Evolutionary conservation across 1,139 yeast genomes (phyloP).

Genomic region (Dujonia santamariae): DNA sequence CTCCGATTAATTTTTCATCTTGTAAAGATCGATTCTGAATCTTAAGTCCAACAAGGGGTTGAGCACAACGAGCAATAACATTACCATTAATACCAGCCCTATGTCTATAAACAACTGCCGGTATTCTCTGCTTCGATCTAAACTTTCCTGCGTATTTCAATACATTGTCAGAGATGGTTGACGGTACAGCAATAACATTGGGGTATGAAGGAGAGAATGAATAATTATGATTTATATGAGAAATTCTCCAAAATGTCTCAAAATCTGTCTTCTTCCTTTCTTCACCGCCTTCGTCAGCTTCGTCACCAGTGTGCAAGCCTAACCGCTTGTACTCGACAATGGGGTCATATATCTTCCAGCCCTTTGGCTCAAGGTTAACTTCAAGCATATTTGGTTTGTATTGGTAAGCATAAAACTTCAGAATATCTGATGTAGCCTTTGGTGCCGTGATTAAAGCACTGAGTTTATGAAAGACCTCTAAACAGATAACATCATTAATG

Average conservation of each 20-base stretch:
- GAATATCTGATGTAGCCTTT: conserved; percentile 31
- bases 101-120: conserved; percentile 78
- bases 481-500: conserved; percentile 53
- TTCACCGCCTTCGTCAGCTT: conserved; percentile 5
- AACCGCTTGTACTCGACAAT: conserved; percentile 65
- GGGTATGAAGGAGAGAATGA: conserved; percentile 80
- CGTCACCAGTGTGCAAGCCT: conserved; percentile 36
- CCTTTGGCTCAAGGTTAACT: conserved; percentile 50
- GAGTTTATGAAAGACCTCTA: conserved; percentile 70
- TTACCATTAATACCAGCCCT: conserved; percentile 57
- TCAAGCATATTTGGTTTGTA: conserved; percentile 61
- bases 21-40: conserved; percentile 80
- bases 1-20: conserved; percentile 78
- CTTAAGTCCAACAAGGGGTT: conserved; percentile 88
- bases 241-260: conserved; percentile 60
- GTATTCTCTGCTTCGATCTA: conserved; percentile 82
- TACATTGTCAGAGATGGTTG: conserved; percentile 73
- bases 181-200: conserved; percentile 61
- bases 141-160: conserved; percentile 80
- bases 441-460: conserved; percentile 54
- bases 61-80: conserved; percentile 85
- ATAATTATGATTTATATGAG: conserved; percentile 63
- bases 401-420: conserved; percentile 47
- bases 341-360: conserved; percentile 75
- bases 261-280: neutral